Evolutionary conservation across 2,329 filamentous ascomycete species (phyloP), one percentile per base, ranked within the genome.

Genomic region (Pseudofabraea citricarpa): DNA sequence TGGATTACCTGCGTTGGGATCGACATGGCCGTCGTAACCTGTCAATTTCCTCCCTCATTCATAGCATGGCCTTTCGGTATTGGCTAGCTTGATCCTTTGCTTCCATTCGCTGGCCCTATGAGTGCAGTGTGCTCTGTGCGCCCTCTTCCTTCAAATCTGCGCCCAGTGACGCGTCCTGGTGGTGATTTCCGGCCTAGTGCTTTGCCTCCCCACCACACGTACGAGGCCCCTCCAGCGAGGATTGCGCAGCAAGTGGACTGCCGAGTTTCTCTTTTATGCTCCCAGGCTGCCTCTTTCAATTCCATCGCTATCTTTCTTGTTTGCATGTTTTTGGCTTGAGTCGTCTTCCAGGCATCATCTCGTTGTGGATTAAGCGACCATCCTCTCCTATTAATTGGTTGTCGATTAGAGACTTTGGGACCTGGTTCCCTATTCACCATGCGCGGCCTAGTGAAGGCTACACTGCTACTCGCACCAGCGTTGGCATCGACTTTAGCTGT

Each of bases 391-490:
- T 40, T 7, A n/a, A 39, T 39, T 36, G 24, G 6, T 46, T 22
- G 31, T 38, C 36, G 6, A n/a, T 38, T 23, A 22, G 20, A 37
- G n/a, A 4, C 20, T n/a, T 21, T 6, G 20, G 19, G 4, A 22
- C 31, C 18, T 35, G 16, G 29, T 27, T 29, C 21, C 10, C 32
- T 31, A 37, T 21, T 39, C 42, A 50, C 40, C 33, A 63, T 64
- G 60, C 56, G 53, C 40, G 50, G 59, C 55, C 53, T 62, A 47
- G 36, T 55, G 22, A 54, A 54, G 50, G 57, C 57, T 43, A 50
- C 50, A 44, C 46, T 56, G 36, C 46, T 60, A 47, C 51, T 63
- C 45, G 49, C 53, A 31, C 55, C 57, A 24, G 50, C 52, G 37
- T 47, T 56, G 22, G 54, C 51, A 46, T 48, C 52, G 24, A 54